Evolutionary conservation across 257 asterid genomes (phyloP).

Genomic region (Nicotiana sylvestris): DNA sequence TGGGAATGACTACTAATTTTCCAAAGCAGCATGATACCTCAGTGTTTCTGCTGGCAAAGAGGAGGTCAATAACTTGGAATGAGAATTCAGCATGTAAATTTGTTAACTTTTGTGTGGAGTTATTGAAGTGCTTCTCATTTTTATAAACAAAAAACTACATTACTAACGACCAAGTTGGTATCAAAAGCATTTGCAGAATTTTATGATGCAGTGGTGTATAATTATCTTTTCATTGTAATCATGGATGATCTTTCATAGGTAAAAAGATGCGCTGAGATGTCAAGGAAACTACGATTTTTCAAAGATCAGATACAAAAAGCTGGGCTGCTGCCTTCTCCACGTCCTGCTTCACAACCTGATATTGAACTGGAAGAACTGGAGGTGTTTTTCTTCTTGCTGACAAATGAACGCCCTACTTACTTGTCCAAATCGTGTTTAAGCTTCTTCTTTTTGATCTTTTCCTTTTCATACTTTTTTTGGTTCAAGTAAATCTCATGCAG

Average conservation of each 20-base stretch:
- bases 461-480: slow-evolving; percentile 1
- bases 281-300: slow-evolving; percentile 82
- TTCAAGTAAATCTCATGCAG: background rate
- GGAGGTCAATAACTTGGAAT: background rate
- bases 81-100: background rate
- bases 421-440: background rate
- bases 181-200: background rate
- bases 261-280: slow-evolving; percentile 99
- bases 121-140: background rate
- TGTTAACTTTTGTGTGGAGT: background rate
- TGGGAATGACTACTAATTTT: background rate
- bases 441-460: background rate
- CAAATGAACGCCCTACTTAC: background rate
- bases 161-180: background rate
- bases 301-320: slow-evolving; percentile 94
- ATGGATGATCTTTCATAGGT: slow-evolving; percentile 45
- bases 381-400: slow-evolving; percentile 37
- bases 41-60: background rate
- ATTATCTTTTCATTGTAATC: background rate
- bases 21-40: background rate
- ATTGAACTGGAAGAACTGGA: slow-evolving; percentile 88
- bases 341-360: slow-evolving; percentile 76
- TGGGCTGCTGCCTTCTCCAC: slow-evolving; percentile 57
- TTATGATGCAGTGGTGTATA: background rate
- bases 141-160: background rate